Evolutionary conservation across 2,329 filamentous ascomycete species (phyloP).

Genomic region (Xylaria sp.): DNA sequence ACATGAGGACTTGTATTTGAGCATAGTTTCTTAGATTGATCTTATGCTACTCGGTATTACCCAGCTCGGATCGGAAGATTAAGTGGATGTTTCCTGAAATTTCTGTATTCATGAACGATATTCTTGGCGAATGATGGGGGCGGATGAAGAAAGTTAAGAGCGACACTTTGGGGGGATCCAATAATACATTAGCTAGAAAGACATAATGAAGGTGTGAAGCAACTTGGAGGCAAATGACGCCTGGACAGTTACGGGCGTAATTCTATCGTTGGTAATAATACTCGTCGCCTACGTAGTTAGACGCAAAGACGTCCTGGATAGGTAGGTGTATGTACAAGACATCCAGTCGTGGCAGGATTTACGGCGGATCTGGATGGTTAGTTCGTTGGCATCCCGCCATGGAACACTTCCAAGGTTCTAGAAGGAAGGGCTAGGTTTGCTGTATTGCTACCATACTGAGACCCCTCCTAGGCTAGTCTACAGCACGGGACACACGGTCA

Average conservation of each 20-base stretch:
- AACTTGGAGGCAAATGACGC: neutral
- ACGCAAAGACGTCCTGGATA: conserved; percentile 17
- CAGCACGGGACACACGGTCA: conserved; percentile 12
- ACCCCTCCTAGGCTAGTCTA: conserved; percentile 3
- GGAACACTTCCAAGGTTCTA: conserved; percentile 31
- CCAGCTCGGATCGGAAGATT: neutral
- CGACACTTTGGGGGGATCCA: neutral
- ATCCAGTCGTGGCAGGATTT: conserved; percentile 23
- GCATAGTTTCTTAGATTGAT: neutral
- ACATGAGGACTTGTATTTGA: neutral
- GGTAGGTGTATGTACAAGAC: conserved; percentile 24
- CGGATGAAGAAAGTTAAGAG: neutral
- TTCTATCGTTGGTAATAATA: conserved; percentile 3
- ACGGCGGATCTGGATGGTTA: conserved; percentile 17
- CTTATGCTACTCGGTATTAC: neutral
- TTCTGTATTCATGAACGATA: neutral
- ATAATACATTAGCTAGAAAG: neutral
- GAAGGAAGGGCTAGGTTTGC: conserved; percentile 14
- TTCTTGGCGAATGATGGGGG: neutral
- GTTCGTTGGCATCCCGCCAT: neutral
- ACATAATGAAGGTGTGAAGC: too few relatives aligned
- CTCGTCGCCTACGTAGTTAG: neutral
- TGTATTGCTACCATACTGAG: conserved; percentile 4
- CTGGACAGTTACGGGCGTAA: conserved; percentile 3
- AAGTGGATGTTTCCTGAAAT: neutral